Evolutionary conservation across 176 grass and related monocot species (phyloP).

Genomic region (Dendrocalamus sinicus): DNA sequence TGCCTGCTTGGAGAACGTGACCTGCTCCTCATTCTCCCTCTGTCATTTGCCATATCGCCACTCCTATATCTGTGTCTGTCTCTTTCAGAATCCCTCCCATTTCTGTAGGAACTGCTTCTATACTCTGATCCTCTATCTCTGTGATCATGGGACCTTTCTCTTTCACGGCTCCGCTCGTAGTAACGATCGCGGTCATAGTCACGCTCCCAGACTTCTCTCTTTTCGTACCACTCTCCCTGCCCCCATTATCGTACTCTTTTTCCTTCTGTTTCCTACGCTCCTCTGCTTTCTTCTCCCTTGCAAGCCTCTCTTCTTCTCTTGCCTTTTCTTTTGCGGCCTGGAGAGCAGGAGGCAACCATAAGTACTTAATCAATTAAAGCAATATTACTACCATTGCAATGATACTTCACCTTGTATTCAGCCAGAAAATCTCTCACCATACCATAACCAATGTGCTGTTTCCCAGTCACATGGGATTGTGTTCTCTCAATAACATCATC

Average conservation of each 20-base stretch:
- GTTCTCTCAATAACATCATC: constrained; percentile 94
- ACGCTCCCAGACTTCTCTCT: constrained; percentile 61
- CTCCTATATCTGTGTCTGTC: constrained; percentile 62
- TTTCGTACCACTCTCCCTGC: constrained; percentile 43
- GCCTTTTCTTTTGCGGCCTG: constrained; percentile 67
- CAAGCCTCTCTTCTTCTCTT: constrained; percentile 72
- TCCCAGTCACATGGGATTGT: constrained; percentile 87
- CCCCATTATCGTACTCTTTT: constrained; percentile 55
- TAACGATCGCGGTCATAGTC: constrained; percentile 55
- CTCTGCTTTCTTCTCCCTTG: constrained; percentile 72
- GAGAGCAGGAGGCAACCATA: constrained; percentile 28
- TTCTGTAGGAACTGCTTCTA: constrained; percentile 67
- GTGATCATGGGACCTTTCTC: constrained; percentile 62
- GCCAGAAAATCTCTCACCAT: constrained; percentile 87
- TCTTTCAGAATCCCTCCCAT: constrained; percentile 72
- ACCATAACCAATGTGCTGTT: constrained; percentile 95
- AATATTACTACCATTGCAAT: constrained; percentile 16
- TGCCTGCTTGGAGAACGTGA: constrained; percentile 77
- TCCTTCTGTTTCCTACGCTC: constrained; percentile 64
- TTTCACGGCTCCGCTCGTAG: constrained; percentile 56
- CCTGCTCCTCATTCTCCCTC: constrained; percentile 60
- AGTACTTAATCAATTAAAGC: constrained; percentile 39
- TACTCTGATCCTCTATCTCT: constrained; percentile 59
- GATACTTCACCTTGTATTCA: constrained; percentile 70
- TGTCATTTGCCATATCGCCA: constrained; percentile 48